phyloP scores from a whole-genome alignment of 108 stramenopile species.

The Discostella pseudostelligera region DNA sequence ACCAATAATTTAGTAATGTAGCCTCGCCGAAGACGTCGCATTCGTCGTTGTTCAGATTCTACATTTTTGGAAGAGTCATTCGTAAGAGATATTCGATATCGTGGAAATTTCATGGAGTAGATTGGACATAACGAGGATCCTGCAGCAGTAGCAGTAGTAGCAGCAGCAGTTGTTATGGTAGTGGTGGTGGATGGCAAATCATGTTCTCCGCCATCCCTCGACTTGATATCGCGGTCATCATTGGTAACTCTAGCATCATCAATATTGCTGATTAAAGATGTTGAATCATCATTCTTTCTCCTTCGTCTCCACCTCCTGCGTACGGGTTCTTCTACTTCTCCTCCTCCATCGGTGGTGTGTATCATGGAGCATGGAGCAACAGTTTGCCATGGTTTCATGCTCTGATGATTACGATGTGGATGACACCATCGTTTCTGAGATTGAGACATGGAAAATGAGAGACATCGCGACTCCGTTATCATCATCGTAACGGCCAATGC shows the following conservation, averaged over 20 bases:
- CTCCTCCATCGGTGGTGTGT: no score
- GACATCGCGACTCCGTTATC: no score
- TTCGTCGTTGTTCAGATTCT: constrained; percentile 21
- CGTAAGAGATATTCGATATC: constrained; percentile 53
- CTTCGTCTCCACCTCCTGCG: constrained; percentile 2
- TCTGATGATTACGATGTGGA: no score
- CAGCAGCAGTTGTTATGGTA: neutral
- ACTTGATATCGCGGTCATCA: neutral
- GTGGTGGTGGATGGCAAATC: neutral
- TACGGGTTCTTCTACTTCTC: no score
- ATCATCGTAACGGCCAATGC: no score
- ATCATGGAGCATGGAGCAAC: no score
- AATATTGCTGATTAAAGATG: neutral
- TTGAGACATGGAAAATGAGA: no score
- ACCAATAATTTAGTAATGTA: constrained; percentile 22
- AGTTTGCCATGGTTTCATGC: no score
- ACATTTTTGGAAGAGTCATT: constrained; percentile 1
- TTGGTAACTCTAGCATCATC: neutral
- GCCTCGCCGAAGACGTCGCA: constrained; percentile 15
- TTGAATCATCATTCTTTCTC: neutral
- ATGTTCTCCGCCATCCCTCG: neutral
- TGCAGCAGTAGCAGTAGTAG: neutral
- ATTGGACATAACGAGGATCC: constrained; percentile 18
- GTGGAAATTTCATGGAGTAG: constrained; percentile 57
- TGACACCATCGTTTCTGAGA: no score